Percentiles rank a stretch among this genome's conserved stretches.
phyloP scores from a whole-genome alignment of 2,329 filamentous ascomycete species.

The Cladosporium sp. region DNA sequence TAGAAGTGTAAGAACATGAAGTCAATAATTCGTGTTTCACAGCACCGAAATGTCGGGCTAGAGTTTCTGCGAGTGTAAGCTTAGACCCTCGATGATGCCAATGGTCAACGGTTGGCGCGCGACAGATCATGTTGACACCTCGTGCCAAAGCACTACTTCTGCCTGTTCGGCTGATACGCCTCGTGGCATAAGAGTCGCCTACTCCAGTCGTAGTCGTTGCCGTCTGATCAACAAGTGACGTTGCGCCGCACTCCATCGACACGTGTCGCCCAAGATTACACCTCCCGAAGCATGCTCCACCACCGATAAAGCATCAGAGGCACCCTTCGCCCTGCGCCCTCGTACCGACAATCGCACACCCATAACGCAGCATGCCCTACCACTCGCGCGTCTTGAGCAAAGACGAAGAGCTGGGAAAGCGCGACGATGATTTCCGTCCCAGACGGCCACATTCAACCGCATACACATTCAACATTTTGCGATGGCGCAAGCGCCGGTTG shows the following conservation, averaged over 20 bases:
- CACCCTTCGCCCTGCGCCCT: conserved; percentile 13
- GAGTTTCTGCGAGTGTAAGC: too few species aligned
- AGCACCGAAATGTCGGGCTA: too few species aligned
- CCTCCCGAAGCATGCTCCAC: conserved; percentile 8
- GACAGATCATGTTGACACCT: background rate
- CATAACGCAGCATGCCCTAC: conserved; percentile 15
- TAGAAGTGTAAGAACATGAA: too few species aligned
- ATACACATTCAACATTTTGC: conserved; percentile 27
- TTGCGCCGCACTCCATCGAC: background rate
- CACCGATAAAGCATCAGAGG: conserved; percentile 11
- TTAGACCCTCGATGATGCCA: background rate
- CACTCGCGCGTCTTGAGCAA: conserved; percentile 24
- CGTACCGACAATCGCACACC: background rate
- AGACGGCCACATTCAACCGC: conserved; percentile 19
- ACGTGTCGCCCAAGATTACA: conserved; percentile 3
- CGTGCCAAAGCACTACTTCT: background rate
- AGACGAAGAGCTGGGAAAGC: conserved; percentile 63
- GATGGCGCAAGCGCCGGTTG: conserved; percentile 49
- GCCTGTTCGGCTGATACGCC: background rate
- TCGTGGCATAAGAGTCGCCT: background rate
- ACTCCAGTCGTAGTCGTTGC: background rate
- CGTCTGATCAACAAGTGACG: background rate
- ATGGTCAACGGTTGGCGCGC: background rate
- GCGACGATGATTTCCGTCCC: conserved; percentile 57
- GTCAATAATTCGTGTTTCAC: too few species aligned